Conservation (phyloP, 768 basidiomycete species). For the Solioccasus polychromus region DNA sequence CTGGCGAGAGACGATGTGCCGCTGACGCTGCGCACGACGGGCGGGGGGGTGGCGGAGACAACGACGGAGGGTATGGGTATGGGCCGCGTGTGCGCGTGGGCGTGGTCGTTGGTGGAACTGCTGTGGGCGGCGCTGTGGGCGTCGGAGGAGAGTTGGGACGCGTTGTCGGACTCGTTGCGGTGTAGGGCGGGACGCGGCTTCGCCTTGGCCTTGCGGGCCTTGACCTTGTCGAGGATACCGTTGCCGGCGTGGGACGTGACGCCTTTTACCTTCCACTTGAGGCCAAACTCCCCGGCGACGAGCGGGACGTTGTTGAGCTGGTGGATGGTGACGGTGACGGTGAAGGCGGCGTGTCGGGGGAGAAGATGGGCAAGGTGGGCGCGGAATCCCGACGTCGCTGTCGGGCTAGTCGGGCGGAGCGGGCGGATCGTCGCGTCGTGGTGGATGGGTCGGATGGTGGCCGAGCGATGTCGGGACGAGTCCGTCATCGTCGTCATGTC, state of each 20-base stretch:
- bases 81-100: neutral
- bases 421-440: neutral
- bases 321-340: constrained; percentile 57
- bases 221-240: constrained; percentile 43
- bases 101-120: constrained; percentile 21
- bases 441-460: constrained; percentile 12
- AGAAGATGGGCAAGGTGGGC: constrained; percentile 60
- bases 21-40: constrained; percentile 17
- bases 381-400: constrained; percentile 36
- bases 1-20: constrained; percentile 22
- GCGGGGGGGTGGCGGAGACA: constrained; percentile 20
- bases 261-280: constrained; percentile 71
- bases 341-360: constrained; percentile 65
- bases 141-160: constrained; percentile 25
- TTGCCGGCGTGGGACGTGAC: constrained; percentile 22
- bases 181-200: neutral
- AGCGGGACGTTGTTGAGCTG: constrained; percentile 71
- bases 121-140: constrained; percentile 28
- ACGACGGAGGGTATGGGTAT: constrained; percentile 26
- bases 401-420: constrained; percentile 1
- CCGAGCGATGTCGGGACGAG: constrained; percentile 20
- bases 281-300: constrained; percentile 65
- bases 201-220: constrained; percentile 22
- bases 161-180: constrained; percentile 11
- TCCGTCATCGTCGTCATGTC: neutral